Base-by-base conservation (phyloP, 2,329 filamentous ascomycete genomes). In the Parafenestella ontariensis region DNA sequence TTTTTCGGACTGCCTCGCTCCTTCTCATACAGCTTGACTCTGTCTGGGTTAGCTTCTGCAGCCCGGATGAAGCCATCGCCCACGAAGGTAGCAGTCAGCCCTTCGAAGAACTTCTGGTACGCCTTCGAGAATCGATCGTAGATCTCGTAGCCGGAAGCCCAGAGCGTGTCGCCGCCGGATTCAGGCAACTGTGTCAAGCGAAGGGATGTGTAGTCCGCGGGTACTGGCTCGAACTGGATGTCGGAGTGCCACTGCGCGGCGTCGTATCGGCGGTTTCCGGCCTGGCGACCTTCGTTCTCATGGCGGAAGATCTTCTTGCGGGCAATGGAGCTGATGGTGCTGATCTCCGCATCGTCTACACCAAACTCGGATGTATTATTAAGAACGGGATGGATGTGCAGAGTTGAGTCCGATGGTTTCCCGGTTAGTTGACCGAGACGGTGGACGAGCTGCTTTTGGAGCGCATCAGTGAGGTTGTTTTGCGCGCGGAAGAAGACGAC, bases 151-250 rank as follows among this genome's bases (percentile, higher is more conserved):
- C 76, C 77, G 0, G 76, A 78, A 21, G 70, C 74, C 76, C 76
- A 79, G 1, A 78, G 71, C 0, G 77, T 79, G 45, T 79, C 77
- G 10, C 77, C 77, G 15, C 76, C 75, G 2, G 52, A 50, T 9
- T 56, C 26, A 0, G 36, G 70, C 10, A 69, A 43, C 41, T 60
- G 39, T 0, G 59, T 62, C 0, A 88, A 72, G 45, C 85, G 81
- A n/a, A 89, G 76, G 0, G 83, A 78, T 0, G 86, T 81, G 63
- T 89, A 90, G 67, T 90, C 87, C 7, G 82, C 81, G 0, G 88
- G 87, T 3, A 84, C 76, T 0, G 82, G 82, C 74, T 90, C 87
- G 54, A 88, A 90, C 0, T 83, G 82, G 59, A 89, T 88, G 58
- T 89, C 87, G 0, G 82, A 83, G 63, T 85, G 82, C 82, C 81